Base-by-base conservation (phyloP, 768 basidiomycete species). In the Termitomyces eurrhizus region DNA sequence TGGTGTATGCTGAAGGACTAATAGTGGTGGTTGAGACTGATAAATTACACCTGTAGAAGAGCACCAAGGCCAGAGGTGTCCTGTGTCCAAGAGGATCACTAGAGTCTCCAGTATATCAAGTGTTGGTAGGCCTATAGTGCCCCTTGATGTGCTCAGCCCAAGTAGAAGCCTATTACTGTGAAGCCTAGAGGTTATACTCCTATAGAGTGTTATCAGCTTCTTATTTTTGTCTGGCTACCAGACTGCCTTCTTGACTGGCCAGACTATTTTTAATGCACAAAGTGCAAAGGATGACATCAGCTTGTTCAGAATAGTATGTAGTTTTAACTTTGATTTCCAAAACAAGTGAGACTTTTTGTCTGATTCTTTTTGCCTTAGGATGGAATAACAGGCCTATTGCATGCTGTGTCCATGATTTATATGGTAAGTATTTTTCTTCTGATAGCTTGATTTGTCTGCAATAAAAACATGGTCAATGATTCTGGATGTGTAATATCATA, bases 151-250 rank as follows among this genome's bases (percentile, higher is more conserved):
- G n/a, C n/a, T n/a, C n/a, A n/a, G n/a, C n/a, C n/a, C n/a, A n/a
- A n/a, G n/a, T n/a, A n/a, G n/a, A n/a, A n/a, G n/a, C n/a, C n/a
- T n/a, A n/a, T n/a, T n/a, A n/a, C 39, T 39, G 32, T 39, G 29
- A 52, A 52, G 11, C 32, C 51, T 4, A 39, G 26, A 2, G 57
- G 57, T 11, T 58, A 58, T 46, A 39, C 36, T 7, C 57, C 49
- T 1, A 58, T 29, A 3, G 57, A 51, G 21, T 49, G 50, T 36
- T 58, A 58, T 29, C 57, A 58, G 21, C 57, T 58, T 41, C 49
- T 49, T n/a, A 16, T 58, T 2, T 58, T 51, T 58, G 49, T 58
- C 4, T 58, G 49, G 57, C 57, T 52, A 13, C 49, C 57, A 12
- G 49, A 48, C 13, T 41, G 33, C 7, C 57, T 58, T 52, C 49